Evolutionary conservation across 2,329 filamentous ascomycete species (phyloP).

Genomic region (Endothia cerciana): DNA sequence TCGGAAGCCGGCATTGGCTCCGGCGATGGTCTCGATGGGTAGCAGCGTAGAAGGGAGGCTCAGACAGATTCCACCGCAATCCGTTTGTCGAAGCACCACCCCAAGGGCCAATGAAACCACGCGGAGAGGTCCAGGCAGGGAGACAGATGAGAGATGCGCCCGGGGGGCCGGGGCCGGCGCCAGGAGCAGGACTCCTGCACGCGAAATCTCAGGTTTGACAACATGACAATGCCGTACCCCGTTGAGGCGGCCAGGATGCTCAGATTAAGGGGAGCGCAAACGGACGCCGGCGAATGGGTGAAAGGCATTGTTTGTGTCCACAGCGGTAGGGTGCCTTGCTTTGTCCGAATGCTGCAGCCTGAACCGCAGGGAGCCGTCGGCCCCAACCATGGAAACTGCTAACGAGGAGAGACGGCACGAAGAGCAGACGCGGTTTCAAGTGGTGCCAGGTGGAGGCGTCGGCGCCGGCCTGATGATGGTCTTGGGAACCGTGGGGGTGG

Average conservation of each 20-base stretch:
- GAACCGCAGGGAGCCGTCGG: slow-evolving; percentile 7
- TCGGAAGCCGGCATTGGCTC: slow-evolving; percentile 13
- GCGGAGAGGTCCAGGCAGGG: background rate
- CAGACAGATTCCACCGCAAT: slow-evolving; percentile 15
- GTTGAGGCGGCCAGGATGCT: slow-evolving; percentile 11
- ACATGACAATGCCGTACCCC: slow-evolving; percentile 33
- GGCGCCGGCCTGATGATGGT: background rate
- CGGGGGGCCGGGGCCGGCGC: slow-evolving; percentile 1
- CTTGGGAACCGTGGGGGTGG: background rate
- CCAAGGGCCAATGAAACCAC: slow-evolving; percentile 11
- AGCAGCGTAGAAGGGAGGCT: slow-evolving; percentile 7
- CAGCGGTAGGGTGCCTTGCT: background rate
- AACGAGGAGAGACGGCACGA: slow-evolving; percentile 2
- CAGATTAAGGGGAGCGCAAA: slow-evolving; percentile 29
- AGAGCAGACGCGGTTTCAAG: slow-evolving; percentile 7
- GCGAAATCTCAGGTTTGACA: slow-evolving; percentile 35
- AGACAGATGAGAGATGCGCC: background rate
- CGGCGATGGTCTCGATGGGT: slow-evolving; percentile 10
- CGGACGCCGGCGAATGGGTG: slow-evolving; percentile 30
- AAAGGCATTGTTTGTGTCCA: slow-evolving; percentile 26
- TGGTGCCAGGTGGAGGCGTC: background rate
- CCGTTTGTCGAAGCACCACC: slow-evolving; percentile 27
- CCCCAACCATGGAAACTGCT: background rate
- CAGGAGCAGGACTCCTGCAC: slow-evolving; percentile 28
- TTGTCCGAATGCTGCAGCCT: slow-evolving; percentile 6